Evolutionary conservation across 495 filamentous ascomycete species (phyloP), one percentile per base, ranked within the genome.

Genomic region (Terfezia claveryi): DNA sequence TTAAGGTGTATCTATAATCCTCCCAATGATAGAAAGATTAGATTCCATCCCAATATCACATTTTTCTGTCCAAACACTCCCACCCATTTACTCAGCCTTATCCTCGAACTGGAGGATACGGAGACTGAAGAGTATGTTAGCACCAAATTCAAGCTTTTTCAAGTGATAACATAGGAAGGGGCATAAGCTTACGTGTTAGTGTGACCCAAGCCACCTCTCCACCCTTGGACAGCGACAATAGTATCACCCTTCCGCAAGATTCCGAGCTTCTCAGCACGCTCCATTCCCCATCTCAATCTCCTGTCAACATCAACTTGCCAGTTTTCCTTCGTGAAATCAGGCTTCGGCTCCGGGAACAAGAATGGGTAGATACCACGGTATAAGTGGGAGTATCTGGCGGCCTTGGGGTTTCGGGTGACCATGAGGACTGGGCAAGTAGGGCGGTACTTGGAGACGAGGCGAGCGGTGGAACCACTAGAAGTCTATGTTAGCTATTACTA

Each of bases 291-390:
- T 73, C 85, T 91, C 61, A 96, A 83, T 63, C 91, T 85, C 64
- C 81, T 76, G 72, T 98, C 91, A 61, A 98, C 91, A 70, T 98
- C 92, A 73, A 95, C 86, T 72, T 98, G 92, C 91, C 91, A 98
- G 67, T 88, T 81, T 64, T 80, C 80, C 62, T 72, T 74, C 62
- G 71, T 71, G 73, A 95, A 98, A 72, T 98, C 83, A 53, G 91
- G 92, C 79, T 95, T 95, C 56, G 73, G 69, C 73, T 94, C 81
- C 51, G 83, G 78, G 75, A 94, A 98, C 59, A 82, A 74, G 81
- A 96, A 96, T 17, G 91, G 91, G 68, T 94, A 98, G 52, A 96
- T 88, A 59, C 92, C 91, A 62, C 91, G 91, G 72, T 95, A 96
- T 64, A 98, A 71, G 70, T 96, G 91, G 52, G 81, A 85, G 70